These are phyloP conservation scores for Dissophora ornata DNA, from an alignment of 192 early-diverging fungal species.

Conservation along the genomic window DNA sequence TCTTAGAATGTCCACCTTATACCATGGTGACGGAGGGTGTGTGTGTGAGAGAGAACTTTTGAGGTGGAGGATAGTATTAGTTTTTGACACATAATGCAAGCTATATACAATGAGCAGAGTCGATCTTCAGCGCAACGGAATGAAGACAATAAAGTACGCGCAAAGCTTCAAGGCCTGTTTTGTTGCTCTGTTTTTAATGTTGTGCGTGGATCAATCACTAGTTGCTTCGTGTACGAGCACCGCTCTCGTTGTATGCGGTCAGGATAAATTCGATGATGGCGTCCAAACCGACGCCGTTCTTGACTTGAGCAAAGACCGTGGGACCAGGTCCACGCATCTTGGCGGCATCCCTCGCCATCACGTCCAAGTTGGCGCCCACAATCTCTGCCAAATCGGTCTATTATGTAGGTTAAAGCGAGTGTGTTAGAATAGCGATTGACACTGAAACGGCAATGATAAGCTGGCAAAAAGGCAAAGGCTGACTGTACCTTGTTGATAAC, in stretches of 20 bases:
- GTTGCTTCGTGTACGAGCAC: slow-evolving; percentile 39
- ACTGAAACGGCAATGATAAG: not conserved
- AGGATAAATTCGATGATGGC: slow-evolving; percentile 85
- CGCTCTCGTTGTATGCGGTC: slow-evolving; percentile 64
- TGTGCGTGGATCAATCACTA: not conserved
- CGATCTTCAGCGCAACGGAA: slow-evolving; percentile 1
- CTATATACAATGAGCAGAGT: slow-evolving; percentile 9
- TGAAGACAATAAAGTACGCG: not conserved
- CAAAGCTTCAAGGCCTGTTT: not conserved
- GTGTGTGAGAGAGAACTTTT: too few species aligned
- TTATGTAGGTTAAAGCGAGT: too few species aligned
- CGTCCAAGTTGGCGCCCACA: slow-evolving; percentile 90
- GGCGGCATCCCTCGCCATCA: slow-evolving; percentile 91
- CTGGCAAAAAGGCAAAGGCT: not conserved
- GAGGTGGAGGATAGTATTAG: not conserved
- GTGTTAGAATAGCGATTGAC: too few species aligned
- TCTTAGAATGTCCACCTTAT: slow-evolving; percentile 30
- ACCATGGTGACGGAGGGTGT: too few species aligned
- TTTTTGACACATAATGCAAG: not conserved
- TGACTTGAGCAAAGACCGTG: slow-evolving; percentile 92
- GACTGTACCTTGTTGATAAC: slow-evolving; percentile 87
- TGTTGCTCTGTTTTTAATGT: not conserved
- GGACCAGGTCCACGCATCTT: slow-evolving; percentile 88
- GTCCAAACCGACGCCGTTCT: slow-evolving; percentile 87
- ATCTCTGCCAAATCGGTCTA: slow-evolving; percentile 88